Base-by-base conservation (phyloP, 805 yeast species). In the Clavispora santaluciae region DNA sequence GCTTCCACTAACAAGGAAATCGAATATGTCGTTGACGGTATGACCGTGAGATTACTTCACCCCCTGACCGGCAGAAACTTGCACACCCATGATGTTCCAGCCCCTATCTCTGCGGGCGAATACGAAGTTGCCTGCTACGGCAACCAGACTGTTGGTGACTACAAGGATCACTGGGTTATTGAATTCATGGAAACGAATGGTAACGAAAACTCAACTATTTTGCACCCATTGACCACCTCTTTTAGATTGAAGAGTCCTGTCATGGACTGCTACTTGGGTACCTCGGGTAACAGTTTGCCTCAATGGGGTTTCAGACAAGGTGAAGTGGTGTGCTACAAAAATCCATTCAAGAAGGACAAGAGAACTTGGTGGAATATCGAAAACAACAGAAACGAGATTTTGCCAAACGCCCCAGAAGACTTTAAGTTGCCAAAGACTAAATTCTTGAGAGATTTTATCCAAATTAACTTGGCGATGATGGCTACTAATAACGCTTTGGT, bases 261-360 rank as follows among this genome's bases (percentile, higher is more conserved):
- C 8, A 61, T 88, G 55, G 84, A 85, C 31, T 95, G 97, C 61
- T 90, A 89, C 61, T 68, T 93, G 57, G 86, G 90, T 50, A 86
- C 91, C 11, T 75, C 93, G 9, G 97, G 96, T 34, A 66, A 70
- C 50, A 60, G 78, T 18, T 81, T 90, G 57, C 99, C 99, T 15
- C 81, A 79, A 13, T 93, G 99, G 99, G 99, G 99, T 16, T 93
- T 91, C 76, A 79, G 88, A 60, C 99, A 93, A 71, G 95, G 96
- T 48, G 99, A 93, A 69, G 91, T 93, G 49, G 83, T 81, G 1
- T 93, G 99, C 67, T 63, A 71, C 60, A 78, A 75, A 50, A 63
- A 70, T 46, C 81, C 88, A 26, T 84, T 81, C 61, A 67, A 57
- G 34, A 80, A 85, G 62, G 95, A 86, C 58, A 86, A 85, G 68